A percentile compares a stretch with the other conserved stretches of the same genome.
These are phyloP conservation scores for Sporisorium reilianum DNA, from an alignment of 1,284 basidiomycete species.

Conservation along the genomic window DNA sequence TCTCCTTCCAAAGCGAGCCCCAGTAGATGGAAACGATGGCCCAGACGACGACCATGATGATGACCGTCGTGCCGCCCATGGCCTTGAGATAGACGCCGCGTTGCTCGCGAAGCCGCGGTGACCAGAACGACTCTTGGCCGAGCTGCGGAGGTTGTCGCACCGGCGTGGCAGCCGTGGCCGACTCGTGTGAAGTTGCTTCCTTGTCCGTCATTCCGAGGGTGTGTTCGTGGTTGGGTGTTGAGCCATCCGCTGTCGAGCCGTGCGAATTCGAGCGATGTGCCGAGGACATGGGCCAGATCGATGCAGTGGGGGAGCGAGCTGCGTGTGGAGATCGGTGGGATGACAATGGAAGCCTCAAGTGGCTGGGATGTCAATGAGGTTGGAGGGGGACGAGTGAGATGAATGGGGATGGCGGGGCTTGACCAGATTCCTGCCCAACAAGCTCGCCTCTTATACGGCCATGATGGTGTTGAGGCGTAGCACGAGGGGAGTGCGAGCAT, in stretches of 20 bases:
- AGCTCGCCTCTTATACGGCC: background rate
- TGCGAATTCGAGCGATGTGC: constrained; percentile 6
- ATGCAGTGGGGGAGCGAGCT: background rate
- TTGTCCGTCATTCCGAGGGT: background rate
- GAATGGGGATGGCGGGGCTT: background rate
- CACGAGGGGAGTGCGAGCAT: too few species aligned
- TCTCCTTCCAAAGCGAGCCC: constrained; percentile 59
- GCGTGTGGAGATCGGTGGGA: background rate
- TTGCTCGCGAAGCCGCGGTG: constrained; percentile 33
- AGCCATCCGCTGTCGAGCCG: constrained; percentile 15
- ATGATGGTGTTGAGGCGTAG: background rate
- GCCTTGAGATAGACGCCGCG: constrained; percentile 48
- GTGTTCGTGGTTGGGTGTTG: constrained; percentile 5
- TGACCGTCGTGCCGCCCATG: constrained; percentile 27
- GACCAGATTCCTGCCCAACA: too few species aligned
- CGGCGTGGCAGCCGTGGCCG: constrained; percentile 19
- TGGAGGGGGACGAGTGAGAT: background rate
- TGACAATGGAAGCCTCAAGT: too few species aligned
- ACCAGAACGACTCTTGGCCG: constrained; percentile 53
- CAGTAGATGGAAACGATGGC: constrained; percentile 58
- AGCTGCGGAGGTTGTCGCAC: constrained; percentile 34
- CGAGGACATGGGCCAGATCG: constrained; percentile 11
- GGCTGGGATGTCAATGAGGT: background rate
- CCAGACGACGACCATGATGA: constrained; percentile 56
- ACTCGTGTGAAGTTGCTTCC: constrained; percentile 7